Percentiles rank a stretch among this genome's conserved stretches.
Evolutionary conservation across 1,284 basidiomycete genomes (phyloP).

Genomic region (Cutaneotrichosporon cavernicola): DNA sequence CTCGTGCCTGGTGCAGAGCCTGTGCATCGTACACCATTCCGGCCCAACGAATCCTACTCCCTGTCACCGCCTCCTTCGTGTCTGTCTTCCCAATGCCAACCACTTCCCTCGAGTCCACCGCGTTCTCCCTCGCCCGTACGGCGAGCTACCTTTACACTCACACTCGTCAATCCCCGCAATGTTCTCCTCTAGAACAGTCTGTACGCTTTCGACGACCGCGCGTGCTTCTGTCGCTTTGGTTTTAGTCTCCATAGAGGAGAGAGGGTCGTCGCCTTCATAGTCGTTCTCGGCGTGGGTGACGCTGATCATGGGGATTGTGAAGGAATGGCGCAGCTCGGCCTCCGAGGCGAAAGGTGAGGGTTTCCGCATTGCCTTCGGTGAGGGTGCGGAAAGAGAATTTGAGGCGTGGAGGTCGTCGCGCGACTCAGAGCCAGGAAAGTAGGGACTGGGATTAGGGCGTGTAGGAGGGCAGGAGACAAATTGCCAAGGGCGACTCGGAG

Average conservation of each 20-base stretch:
- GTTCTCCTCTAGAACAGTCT: slow-evolving; percentile 3
- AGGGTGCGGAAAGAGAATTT: background rate
- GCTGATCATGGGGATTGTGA: background rate
- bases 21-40: too few species aligned
- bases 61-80: too few species aligned
- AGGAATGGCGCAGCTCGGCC: background rate
- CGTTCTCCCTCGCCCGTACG: background rate
- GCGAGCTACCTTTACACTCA: background rate
- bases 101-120: background rate
- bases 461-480: background rate
- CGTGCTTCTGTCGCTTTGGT: background rate
- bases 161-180: slow-evolving; percentile 3
- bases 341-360: background rate
- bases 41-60: too few species aligned
- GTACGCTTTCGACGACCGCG: background rate
- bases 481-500: background rate
- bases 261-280: slow-evolving; percentile 2
- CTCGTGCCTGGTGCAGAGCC: too few species aligned
- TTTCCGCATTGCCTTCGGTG: background rate
- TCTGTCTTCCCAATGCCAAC: background rate
- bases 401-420: background rate
- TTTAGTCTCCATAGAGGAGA: background rate
- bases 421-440: slow-evolving; percentile 9
- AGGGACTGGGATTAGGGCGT: background rate
- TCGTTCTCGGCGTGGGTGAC: background rate